Base-by-base conservation (phyloP, 2,329 filamentous ascomycete species). In the Setomelanomma holmii region DNA sequence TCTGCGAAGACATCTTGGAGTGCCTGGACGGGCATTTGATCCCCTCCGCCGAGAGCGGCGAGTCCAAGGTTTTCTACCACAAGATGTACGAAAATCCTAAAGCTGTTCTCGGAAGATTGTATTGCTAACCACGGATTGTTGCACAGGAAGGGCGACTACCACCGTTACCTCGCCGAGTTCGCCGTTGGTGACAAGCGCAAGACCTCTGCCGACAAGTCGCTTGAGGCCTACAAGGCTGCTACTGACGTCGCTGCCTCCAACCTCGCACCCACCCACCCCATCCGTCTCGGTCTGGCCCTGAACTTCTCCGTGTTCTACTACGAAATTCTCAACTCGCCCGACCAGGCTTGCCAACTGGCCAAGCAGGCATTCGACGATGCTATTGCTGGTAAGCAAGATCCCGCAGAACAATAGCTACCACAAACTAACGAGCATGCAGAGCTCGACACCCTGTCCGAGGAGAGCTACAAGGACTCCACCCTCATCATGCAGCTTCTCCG, bases 261-360 rank as follows among this genome's bases (percentile, higher is more conserved):
- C 78, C 87, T 96, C 67, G 89, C 91, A 60, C 91, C 91, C 60
- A 96, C 91, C 52, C 91, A 96, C 84, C 91, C 91, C 74, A 96
- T 96, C 80, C 91, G 91, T 74, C 89, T 96, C 63, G 91, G 91
- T 76, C 87, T 96, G 64, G 91, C 91, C 70, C 85, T 96, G 66
- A 96, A 96, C 88, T 96, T 96, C 85, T 96, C 93, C 64, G 93
- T 97, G 74, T 98, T 97, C 86, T 98, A 98, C 89, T 99, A 99
- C 80, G 91, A 99, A 87, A 99, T 98, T 78, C 85, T 98, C 74
- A 99, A 98, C 85, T 92, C 93, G 38, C 93, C 93, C 62, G 95
- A 98, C 79, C 93, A 96, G 83, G 93, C 93, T 76, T 97, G 93
- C 88, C 93, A 96, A 79, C 88, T 97, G 68, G 93, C 91, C 79